Base-by-base conservation (phyloP, 352 stramenopile genomes). In the Peronospora belbahrii region DNA sequence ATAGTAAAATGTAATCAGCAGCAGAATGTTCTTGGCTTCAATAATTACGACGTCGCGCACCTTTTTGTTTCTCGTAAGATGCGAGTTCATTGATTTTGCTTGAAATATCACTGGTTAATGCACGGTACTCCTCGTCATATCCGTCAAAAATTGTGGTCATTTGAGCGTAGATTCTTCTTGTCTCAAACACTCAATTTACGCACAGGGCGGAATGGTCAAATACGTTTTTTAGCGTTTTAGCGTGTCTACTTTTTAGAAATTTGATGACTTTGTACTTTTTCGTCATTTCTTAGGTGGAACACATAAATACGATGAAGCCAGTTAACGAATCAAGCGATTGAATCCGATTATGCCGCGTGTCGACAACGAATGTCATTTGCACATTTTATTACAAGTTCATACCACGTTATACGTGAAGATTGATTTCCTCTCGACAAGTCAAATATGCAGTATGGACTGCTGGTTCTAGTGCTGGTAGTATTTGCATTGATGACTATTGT, bases 121-220 rank as follows among this genome's bases (percentile, higher is more conserved):
- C 62, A 46, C 81, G 79, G 47, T 94, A 94, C 54, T 94, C 82
- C 62, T 94, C 82, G 46, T 94, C 82, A 55, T 94, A 94, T 30
- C 79, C 75, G 52, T 94, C 82, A 34, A 94, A 94, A 48, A 91
- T 94, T 27, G 79, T 88, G 54, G 82, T 94, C 79, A 90, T 94
- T n/a, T 37, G 48, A 63, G 56, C 51, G 53, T 20, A 3, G 25
- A 27, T 27, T 27, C 23, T 24, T 13, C 28, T 35, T 32, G 27
- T 13, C 4, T 11, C 24, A 36, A 8, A 14, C 8, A 27, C 19
- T 34, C 8, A 7, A 5, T 38, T 8, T 4, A 34, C 2, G 7
- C 11, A 34, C 30, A 14, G 10, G 6, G 18, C 31, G 3, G 7
- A 31, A n/a, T 2, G 27, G 9, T 7, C 6, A 27, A 27, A 27